Evolutionary conservation across 495 filamentous ascomycete genomes (phyloP).

Genomic region (Amniculicola lignicola): DNA sequence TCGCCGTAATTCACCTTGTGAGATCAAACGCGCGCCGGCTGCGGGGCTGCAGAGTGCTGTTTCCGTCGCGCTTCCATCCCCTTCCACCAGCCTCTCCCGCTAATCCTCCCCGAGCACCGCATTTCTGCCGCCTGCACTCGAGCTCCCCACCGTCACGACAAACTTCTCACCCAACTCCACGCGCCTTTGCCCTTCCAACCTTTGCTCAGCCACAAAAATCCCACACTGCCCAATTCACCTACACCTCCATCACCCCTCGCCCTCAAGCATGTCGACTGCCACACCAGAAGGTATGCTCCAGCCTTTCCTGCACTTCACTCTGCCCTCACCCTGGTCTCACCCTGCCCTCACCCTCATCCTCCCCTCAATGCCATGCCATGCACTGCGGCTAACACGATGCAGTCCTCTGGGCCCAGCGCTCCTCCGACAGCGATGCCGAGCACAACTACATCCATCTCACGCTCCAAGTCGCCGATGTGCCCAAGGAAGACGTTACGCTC

Average conservation of each 20-base stretch:
- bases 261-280: slow-evolving; percentile 31
- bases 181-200: neutral
- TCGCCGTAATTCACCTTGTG: no score
- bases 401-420: slow-evolving; percentile 99
- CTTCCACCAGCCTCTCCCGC: slow-evolving; percentile 34
- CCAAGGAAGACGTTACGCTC: slow-evolving; percentile 64
- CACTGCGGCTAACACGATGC: slow-evolving; percentile 10
- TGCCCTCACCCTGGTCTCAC: neutral
- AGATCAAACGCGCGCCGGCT: no score
- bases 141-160: neutral
- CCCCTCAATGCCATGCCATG: neutral
- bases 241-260: neutral
- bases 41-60: neutral
- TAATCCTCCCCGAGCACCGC: slow-evolving; percentile 19
- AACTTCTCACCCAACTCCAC: neutral
- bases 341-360: neutral
- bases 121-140: slow-evolving; percentile 22
- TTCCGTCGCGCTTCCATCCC: slow-evolving; percentile 32
- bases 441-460: slow-evolving; percentile 94
- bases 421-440: slow-evolving; percentile 68
- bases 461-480: slow-evolving; percentile 79
- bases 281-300: slow-evolving; percentile 42
- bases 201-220: neutral
- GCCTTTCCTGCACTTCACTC: slow-evolving; percentile 5
- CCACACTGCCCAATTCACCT: neutral